Evolutionary conservation across 2,329 filamentous ascomycete species (phyloP), one percentile per base, ranked within the genome.

Genomic region (Gaeumannomyces tritici): DNA sequence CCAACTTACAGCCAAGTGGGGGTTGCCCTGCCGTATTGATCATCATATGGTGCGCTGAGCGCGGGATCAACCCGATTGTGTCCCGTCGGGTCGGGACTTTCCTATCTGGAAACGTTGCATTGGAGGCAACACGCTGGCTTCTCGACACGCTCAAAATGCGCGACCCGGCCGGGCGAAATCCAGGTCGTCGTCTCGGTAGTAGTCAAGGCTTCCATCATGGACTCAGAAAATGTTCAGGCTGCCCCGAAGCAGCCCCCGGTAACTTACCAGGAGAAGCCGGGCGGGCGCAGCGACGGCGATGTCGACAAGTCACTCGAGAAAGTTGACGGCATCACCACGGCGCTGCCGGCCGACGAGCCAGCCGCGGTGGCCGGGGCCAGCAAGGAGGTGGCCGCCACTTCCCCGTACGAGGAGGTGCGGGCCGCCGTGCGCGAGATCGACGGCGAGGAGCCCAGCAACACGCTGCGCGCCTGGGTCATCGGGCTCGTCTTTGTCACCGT

Each of bases 351-450:
- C 21, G 42, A 51, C 62, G 68, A 69, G 59, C 66, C 67, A 54
- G 11, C 64, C 28, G 63, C 63, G 33, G 65, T 61, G 26, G 70
- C 70, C 60, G 70, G 69, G 33, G 71, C 72, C 59, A 72, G 76
- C 28, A 77, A 80, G 8, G 72, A 75, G 33, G 12, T n/a, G 26
- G 24, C 55, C 18, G 81, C 85, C 63, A 76, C 86, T 69, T 89
- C 86, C 2, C 86, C 86, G 0, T 89, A 89, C 68, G 81, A 85
- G 29, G 86, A 89, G 72, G 85, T 87, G 60, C 78, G 83, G 59
- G 84, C 86, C 35, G 85, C 86, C 9, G 85, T 88, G 3, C 77
- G 78, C 61, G 87, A 88, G 69, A 83, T 82, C 66, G 86, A 89
- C 70, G 82, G 88, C 67, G 81, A 86, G 58, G 70, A 88, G 29